Evolutionary conservation across 83 land plant species (phyloP), one percentile per base, ranked within the genome.

Genomic region (Isoetes engelmannii): DNA sequence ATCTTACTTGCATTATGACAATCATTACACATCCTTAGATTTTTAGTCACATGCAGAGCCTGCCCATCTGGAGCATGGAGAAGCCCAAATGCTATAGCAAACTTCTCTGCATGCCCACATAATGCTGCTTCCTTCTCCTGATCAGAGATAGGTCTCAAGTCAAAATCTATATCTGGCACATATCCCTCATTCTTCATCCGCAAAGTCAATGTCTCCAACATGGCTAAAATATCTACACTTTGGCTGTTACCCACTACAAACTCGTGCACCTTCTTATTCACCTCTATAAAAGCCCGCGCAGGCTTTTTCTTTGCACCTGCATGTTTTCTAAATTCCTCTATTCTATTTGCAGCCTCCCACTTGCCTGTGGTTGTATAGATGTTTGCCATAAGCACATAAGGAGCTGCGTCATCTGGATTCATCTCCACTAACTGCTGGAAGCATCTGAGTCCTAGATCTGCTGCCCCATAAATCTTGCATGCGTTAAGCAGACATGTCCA

Each of bases 401-500:
- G 54, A 6, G 58, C 65, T 17, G 57, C 64, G 69, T 75, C 65
- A 44, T 45, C 62, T 18, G 78, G 66, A 63, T 75, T 61, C 45
- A 70, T 56, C 10, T 69, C 46, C 45, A 69, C 10, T 8, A 75
- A 48, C 7, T 63, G 73, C 62, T 69, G n/a, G 5, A 57, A 60
- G 4, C 69, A 54, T 17, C 47, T 7, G 21, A 47, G 57, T 18
- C 59, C 72, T 13, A 62, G 9, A 51, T 69, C 65, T 4, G 43
- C 42, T 8, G 61, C 15, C n/a, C 57, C 72, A 70, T 70, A 61
- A 53, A 62, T 18, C 17, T 46, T 57, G 49, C 78, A 75, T 21
- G 78, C 68, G 19, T 68, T 54, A 45, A 75, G 73, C 78, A 75
- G 70, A 15, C 67, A 55, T 50, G 53, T 69, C 68, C 56, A 69